Evolutionary conservation across 345 rosid species (phyloP), one percentile per base, ranked within the genome.

Genomic region (Leavenworthia alabamica): DNA sequence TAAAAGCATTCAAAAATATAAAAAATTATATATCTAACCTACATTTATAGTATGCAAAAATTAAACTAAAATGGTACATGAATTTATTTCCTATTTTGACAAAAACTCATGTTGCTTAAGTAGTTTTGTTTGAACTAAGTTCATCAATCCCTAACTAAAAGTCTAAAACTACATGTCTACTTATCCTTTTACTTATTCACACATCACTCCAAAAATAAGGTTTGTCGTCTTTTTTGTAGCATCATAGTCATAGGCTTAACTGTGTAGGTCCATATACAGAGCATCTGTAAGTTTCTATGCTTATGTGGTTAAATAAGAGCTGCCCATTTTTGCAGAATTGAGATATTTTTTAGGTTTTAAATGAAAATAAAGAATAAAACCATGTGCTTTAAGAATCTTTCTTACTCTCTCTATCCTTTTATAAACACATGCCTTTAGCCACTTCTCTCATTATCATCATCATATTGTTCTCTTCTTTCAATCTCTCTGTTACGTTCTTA

Each of bases 311-410:
- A n/a, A 43, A 37, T 68, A 62, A 31, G 63, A 62, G 58, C 68
- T 62, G 62, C 74, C 22, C 68, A 62, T 54, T 62, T 37, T 0
- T 2, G 6, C 51, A 54, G 19, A 8, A 12, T 45, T 62, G 48
- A 6, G 43, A 62, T 53, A 44, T 62, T 70, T 70, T 47, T 7
- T 1, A 8, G 11, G 7, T 37, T 53, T 61, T 28, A 57, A 67
- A 51, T 46, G 54, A 46, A 39, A 62, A 62, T 46, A 28, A 12
- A 28, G 68, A 68, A 68, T 60, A 68, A 60, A 43, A 6, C 49
- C 74, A 70, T 70, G 74, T 70, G 74, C 51, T 62, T 70, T 46
- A 46, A 47, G 74, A 62, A 70, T 70, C 68, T 70, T 62, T 70
- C 57, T 36, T 31, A 45, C 56, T 28, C 43, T 70, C 51, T 62